These are phyloP conservation scores for Lepidium aucheri DNA, from an alignment of 345 rosid species.

Conservation along the genomic window DNA sequence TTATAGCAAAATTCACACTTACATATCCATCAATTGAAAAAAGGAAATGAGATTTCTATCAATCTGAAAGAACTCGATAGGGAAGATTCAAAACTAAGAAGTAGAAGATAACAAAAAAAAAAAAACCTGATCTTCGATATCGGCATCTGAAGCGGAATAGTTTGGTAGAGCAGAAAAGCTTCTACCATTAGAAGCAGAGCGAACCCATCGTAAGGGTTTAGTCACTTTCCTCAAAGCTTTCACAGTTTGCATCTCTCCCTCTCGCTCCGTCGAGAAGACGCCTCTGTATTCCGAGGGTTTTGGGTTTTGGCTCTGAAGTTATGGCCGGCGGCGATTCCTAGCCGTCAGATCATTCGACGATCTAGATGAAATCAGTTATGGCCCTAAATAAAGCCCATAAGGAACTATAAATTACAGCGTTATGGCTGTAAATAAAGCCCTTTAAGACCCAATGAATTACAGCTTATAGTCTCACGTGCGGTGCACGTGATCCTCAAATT, in stretches of 20 bases:
- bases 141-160: conserved; percentile 32
- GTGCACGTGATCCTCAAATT: too few relatives aligned
- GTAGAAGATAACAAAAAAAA: neutral
- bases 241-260: conserved; percentile 44
- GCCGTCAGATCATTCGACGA: conserved; percentile 19
- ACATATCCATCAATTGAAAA: neutral
- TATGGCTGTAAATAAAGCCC: neutral
- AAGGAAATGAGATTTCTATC: neutral
- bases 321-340: conserved; percentile 20
- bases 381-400: conserved; percentile 4
- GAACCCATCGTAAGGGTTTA: conserved; percentile 32
- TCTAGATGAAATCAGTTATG: neutral
- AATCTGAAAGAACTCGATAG: neutral
- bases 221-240: conserved; percentile 35
- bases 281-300: conserved; percentile 18
- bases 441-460: conserved; percentile 16
- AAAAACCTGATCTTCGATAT: conserved; percentile 58
- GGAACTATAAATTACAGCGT: too few relatives aligned
- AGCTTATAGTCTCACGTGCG: neutral
- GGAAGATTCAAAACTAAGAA: neutral
- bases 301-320: conserved; percentile 17
- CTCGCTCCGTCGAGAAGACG: conserved; percentile 3
- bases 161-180: conserved; percentile 59
- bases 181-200: conserved; percentile 30
- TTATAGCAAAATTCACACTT: neutral